A percentile compares a stretch with the other conserved stretches of the same genome.
These are phyloP conservation scores for Pythium phragmiticola DNA, from an alignment of 352 stramenopile genomes.

Conservation along the genomic window DNA sequence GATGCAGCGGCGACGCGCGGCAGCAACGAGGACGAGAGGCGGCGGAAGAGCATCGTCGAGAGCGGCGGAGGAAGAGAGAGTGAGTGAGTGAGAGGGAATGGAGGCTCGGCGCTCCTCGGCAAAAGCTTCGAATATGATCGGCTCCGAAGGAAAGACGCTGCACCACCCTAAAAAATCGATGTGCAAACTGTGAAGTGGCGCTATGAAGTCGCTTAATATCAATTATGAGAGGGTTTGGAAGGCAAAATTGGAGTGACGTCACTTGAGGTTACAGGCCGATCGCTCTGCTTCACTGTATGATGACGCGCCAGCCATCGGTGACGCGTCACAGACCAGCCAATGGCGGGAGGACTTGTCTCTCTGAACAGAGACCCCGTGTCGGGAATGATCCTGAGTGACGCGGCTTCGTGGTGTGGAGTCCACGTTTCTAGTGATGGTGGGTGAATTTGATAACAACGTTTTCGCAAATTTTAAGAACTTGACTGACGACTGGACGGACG, in stretches of 20 bases:
- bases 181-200: conserved; percentile 25
- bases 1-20: conserved; percentile 12
- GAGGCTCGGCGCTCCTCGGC: neutral
- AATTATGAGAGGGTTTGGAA: conserved; percentile 16
- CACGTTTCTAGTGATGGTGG: neutral
- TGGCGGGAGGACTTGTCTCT: neutral
- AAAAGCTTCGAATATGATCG: conserved; percentile 22
- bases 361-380: too few species aligned
- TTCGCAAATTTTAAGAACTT: neutral
- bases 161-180: conserved; percentile 19
- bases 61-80: neutral
- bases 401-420: neutral
- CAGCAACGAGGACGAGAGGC: conserved; percentile 35
- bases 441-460: neutral
- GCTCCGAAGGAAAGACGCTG: neutral
- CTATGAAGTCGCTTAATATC: conserved; percentile 32
- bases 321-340: conserved; percentile 5
- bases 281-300: neutral
- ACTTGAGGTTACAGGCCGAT: conserved; percentile 18
- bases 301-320: conserved; percentile 12
- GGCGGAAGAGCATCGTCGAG: conserved; percentile 41
- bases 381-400: too few species aligned
- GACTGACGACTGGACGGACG: conserved; percentile 3
- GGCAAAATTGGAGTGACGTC: conserved; percentile 24
- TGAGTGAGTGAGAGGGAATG: conserved; percentile 3